Conservation (phyloP, 2,329 filamentous ascomycete species). For the Cladosporium colombiae region DNA sequence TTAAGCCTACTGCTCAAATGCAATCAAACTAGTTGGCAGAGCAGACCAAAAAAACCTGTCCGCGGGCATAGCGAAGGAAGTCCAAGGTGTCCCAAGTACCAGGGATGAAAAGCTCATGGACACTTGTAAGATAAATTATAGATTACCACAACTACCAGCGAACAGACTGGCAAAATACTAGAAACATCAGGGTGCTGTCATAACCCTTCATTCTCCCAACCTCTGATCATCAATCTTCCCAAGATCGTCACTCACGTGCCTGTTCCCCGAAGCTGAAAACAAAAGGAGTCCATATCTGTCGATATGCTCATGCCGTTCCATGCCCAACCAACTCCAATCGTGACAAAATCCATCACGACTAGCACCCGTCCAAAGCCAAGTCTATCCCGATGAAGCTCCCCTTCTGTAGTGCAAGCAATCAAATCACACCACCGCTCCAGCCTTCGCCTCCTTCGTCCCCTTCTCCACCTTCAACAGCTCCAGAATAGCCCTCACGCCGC, state of each 20-base stretch:
- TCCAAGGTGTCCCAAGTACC: background rate
- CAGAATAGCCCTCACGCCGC: conserved; percentile 44
- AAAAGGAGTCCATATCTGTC: conserved; percentile 12
- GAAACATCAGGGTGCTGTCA: conserved; percentile 9
- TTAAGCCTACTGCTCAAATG: no score
- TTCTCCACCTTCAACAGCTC: conserved; percentile 41
- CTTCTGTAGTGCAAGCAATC: background rate
- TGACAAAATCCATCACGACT: background rate
- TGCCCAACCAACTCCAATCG: background rate
- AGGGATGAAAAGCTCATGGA: background rate
- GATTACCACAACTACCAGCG: background rate
- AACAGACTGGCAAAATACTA: conserved; percentile 1
- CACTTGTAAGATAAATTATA: background rate
- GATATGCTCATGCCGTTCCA: conserved; percentile 7
- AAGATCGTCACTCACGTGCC: background rate
- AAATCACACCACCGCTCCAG: conserved; percentile 12
- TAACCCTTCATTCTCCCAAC: background rate
- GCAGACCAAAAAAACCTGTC: background rate
- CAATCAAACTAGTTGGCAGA: background rate
- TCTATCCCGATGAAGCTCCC: background rate
- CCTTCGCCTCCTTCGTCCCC: conserved; percentile 19
- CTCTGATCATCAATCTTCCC: background rate
- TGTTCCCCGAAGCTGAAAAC: background rate
- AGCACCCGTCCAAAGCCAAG: background rate
- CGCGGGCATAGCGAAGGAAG: background rate